These are phyloP conservation scores for Drechslerella stenobrocha DNA, from an alignment of 2,329 filamentous ascomycete genomes.

Conservation along the genomic window DNA sequence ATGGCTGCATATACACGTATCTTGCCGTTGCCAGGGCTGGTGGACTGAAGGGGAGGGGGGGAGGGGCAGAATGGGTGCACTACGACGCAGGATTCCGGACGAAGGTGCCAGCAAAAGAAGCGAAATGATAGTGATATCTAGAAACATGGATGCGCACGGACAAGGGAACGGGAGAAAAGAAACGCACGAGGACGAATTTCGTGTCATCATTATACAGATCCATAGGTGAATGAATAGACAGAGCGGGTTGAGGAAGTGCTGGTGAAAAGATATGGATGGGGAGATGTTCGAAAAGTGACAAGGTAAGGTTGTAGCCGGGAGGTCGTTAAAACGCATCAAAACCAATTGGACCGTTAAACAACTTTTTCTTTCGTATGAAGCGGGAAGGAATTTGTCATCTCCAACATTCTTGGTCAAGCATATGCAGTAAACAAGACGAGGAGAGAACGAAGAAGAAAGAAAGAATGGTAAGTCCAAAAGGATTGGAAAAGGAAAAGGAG, in stretches of 20 bases:
- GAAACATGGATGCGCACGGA: conserved; percentile 2
- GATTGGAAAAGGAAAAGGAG: conserved; percentile 14
- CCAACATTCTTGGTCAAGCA: conserved; percentile 46
- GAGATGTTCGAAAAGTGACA: conserved; percentile 11
- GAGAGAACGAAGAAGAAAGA: conserved; percentile 32
- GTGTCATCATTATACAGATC: conserved; percentile 49
- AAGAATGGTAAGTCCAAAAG: conserved; percentile 20
- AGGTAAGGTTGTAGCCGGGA: conserved; percentile 9
- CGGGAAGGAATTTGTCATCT: conserved; percentile 40
- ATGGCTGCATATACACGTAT: background rate
- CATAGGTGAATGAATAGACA: conserved; percentile 29
- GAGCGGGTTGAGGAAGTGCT: background rate
- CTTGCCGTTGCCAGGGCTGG: too few species aligned
- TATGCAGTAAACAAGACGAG: conserved; percentile 54
- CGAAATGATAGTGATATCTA: conserved; percentile 6
- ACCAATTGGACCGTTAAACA: conserved; percentile 47
- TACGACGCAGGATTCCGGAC: background rate
- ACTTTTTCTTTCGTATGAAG: conserved; percentile 46
- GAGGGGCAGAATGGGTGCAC: background rate
- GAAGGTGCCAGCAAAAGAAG: conserved; percentile 3
- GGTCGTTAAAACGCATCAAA: conserved; percentile 48
- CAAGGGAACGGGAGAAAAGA: conserved; percentile 2
- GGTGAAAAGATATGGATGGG: conserved; percentile 18
- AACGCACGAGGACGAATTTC: conserved; percentile 28
- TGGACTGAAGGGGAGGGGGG: background rate